Conservation (phyloP, 306 rosid species). For the Cucurbita ficifolia region DNA sequence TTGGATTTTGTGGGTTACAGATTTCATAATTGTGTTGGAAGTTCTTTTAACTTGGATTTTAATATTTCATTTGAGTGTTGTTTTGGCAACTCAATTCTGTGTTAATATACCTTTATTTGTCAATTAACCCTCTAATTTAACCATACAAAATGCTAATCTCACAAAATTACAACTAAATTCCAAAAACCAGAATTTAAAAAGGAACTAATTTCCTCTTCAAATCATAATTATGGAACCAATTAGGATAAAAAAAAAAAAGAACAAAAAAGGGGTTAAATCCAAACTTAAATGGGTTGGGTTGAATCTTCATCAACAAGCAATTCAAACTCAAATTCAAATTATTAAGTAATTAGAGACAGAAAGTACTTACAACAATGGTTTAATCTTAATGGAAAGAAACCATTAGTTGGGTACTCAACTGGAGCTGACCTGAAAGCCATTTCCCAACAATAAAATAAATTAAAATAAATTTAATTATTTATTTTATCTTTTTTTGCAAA, state of each 20-base stretch:
- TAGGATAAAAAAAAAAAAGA: too few species aligned
- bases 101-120: not conserved
- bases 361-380: slow-evolving; percentile 31
- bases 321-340: slow-evolving; percentile 4
- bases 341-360: not conserved
- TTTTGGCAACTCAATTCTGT: not conserved
- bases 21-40: too few species aligned
- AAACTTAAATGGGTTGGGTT: not conserved
- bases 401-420: slow-evolving; percentile 22
- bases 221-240: not conserved
- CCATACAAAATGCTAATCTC: not conserved
- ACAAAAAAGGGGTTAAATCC: not conserved
- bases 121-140: not conserved
- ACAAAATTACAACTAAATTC: not conserved
- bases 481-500: not conserved
- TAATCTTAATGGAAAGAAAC: slow-evolving; percentile 21
- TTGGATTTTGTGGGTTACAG: not conserved
- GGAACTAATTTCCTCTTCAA: not conserved
- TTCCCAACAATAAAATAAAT: slow-evolving; percentile 32
- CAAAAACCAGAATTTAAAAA: not conserved
- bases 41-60: not conserved
- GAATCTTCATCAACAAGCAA: slow-evolving; percentile 2
- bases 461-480: slow-evolving; percentile 14
- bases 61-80: not conserved
- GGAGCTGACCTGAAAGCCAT: slow-evolving; percentile 50